Evolutionary conservation across 2,329 filamentous ascomycete species (phyloP).

Genomic region (Fusarium armeniacum): DNA sequence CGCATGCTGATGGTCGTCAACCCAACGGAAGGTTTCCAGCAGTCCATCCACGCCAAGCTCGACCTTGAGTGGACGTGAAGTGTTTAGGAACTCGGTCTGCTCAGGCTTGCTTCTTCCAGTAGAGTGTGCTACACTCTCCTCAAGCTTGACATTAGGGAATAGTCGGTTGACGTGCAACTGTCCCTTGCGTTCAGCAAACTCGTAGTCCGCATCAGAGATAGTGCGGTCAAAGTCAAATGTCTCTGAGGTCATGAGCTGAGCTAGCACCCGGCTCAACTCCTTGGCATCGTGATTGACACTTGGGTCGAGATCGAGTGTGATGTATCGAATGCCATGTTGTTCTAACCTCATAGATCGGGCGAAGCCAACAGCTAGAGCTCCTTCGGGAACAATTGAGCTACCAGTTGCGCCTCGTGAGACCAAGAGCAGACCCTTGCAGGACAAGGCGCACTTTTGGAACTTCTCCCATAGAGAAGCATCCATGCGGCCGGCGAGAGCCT

Average conservation of each 20-base stretch:
- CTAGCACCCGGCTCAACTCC: conserved; percentile 2
- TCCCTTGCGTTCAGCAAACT: conserved; percentile 9
- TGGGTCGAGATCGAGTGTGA: conserved; percentile 11
- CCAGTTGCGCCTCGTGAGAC: conserved; percentile 8
- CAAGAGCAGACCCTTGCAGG: conserved; percentile 5
- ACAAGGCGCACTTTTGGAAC: conserved; percentile 12
- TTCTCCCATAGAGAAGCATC: conserved; percentile 4
- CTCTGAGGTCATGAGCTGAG: conserved; percentile 8
- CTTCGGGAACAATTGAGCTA: conserved; percentile 7
- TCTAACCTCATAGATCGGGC: conserved; percentile 11
- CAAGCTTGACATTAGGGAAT: conserved; percentile 4
- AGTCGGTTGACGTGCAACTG: conserved; percentile 4
- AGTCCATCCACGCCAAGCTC: conserved; percentile 13
- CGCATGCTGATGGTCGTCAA: neutral
- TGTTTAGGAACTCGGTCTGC: conserved; percentile 1
- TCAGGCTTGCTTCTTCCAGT: conserved; percentile 12
- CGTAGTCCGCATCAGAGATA: conserved; percentile 9
- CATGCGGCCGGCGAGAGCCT: conserved; percentile 3
- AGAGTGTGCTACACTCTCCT: conserved; percentile 8
- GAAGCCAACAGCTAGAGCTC: conserved; percentile 8
- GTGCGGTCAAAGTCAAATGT: conserved; percentile 11
- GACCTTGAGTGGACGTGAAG: conserved; percentile 8
- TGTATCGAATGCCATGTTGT: conserved; percentile 7
- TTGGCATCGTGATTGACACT: neutral
- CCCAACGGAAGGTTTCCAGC: conserved; percentile 17